Conservation (phyloP, 306 rosid species). For the Cicer chorassanicum region DNA sequence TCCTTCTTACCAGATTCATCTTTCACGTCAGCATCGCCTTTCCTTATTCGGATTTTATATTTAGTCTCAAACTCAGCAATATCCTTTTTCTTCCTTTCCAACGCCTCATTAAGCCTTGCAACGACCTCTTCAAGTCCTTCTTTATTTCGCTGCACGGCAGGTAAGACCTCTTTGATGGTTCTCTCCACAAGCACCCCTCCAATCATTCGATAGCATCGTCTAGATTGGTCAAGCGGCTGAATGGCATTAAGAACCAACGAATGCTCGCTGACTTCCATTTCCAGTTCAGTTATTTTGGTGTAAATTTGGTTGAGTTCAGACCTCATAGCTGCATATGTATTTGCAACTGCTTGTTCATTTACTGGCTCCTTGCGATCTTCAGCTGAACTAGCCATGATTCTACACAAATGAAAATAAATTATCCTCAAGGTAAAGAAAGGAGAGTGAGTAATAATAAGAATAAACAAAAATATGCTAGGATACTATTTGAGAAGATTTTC, state of each 20-base stretch:
- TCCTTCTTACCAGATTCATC: slow-evolving; percentile 81
- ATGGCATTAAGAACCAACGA: slow-evolving; percentile 81
- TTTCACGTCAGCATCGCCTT: slow-evolving; percentile 65
- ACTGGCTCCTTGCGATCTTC: slow-evolving; percentile 75
- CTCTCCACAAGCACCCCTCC: slow-evolving; percentile 99
- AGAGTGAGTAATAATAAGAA: background rate
- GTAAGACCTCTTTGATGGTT: slow-evolving; percentile 91
- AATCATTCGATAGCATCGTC: slow-evolving; percentile 94
- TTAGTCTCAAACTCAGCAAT: slow-evolving; percentile 83
- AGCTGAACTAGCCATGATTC: slow-evolving; percentile 66
- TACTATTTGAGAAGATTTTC: background rate
- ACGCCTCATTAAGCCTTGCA: slow-evolving; percentile 74
- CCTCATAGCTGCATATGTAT: slow-evolving; percentile 80
- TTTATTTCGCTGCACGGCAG: slow-evolving; percentile 90
- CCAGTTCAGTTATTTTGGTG: slow-evolving; percentile 93
- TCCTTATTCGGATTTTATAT: slow-evolving; percentile 86
- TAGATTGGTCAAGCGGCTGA: slow-evolving; percentile 85
- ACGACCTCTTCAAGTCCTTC: slow-evolving; percentile 93
- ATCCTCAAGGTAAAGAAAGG: slow-evolving; percentile 25
- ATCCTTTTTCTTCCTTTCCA: slow-evolving; percentile 94
- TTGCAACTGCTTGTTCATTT: slow-evolving; percentile 88
- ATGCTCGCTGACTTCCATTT: slow-evolving; percentile 95
- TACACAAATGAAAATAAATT: slow-evolving; percentile 36
- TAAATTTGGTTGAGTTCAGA: slow-evolving; percentile 91
- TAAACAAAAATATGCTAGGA: background rate